A percentile compares a stretch with the other conserved stretches of the same genome.
phyloP scores from a whole-genome alignment of 768 basidiomycete species.

The Suillus hirtellus region DNA sequence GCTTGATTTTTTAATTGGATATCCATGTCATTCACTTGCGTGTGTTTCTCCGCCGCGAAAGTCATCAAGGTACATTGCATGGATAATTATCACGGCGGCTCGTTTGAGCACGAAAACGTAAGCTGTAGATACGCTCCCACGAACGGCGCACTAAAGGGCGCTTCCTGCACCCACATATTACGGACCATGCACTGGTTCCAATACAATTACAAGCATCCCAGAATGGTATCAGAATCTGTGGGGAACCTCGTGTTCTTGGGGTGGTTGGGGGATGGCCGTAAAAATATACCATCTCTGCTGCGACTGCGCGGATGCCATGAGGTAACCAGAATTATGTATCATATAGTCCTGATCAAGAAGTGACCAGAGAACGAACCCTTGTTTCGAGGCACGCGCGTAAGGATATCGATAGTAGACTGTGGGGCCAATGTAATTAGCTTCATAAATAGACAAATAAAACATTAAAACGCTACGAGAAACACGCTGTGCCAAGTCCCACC shows the following conservation, averaged over 20 bases:
- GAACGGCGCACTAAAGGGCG: background rate
- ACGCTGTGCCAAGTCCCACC: background rate
- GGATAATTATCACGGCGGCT: background rate
- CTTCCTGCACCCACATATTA: background rate
- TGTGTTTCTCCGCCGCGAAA: background rate
- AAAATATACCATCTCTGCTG: background rate
- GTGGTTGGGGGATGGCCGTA: background rate
- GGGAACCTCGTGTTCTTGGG: background rate
- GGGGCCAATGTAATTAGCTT: background rate
- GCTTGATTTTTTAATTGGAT: background rate
- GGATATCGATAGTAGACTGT: background rate
- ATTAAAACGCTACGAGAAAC: background rate
- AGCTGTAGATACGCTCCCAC: background rate
- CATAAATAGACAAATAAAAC: background rate
- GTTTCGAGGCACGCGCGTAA: background rate
- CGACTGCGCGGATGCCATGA: slow-evolving; percentile 4
- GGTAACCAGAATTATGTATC: background rate
- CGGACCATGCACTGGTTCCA: background rate
- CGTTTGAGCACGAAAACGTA: background rate
- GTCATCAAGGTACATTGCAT: background rate
- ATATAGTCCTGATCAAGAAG: background rate
- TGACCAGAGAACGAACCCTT: background rate
- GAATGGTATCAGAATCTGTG: background rate
- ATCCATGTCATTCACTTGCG: background rate
- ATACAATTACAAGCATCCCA: background rate